These are phyloP conservation scores for Paraphoma chrysanthemicola DNA, from an alignment of 2,329 filamentous ascomycete species.

Conservation along the genomic window DNA sequence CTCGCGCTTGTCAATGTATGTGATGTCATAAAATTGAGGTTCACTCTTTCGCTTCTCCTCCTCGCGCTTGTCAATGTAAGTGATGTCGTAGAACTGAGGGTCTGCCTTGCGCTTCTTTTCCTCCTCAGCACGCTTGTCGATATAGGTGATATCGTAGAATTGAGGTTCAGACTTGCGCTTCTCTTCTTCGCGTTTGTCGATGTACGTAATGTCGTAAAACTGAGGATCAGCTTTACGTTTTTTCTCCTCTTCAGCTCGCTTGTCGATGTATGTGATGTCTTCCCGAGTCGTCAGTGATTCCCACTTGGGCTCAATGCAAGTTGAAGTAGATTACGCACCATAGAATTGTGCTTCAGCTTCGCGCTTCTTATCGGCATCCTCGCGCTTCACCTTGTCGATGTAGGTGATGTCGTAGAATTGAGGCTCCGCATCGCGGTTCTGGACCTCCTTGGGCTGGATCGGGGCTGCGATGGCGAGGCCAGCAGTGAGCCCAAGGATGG, in stretches of 20 bases:
- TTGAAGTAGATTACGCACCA: not conserved
- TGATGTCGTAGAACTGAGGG: slow-evolving; percentile 5
- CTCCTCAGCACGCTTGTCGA: slow-evolving; percentile 5
- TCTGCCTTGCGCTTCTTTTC: slow-evolving; percentile 10
- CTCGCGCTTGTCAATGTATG: slow-evolving; percentile 4
- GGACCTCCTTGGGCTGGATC: slow-evolving; percentile 7
- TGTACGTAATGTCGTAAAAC: no score
- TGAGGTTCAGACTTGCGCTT: no score
- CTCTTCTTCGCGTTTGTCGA: no score
- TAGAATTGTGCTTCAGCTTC: slow-evolving; percentile 6
- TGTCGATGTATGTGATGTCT: no score
- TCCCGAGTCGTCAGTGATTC: no score
- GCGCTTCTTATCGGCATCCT: slow-evolving; percentile 3
- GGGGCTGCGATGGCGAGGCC: slow-evolving; percentile 8
- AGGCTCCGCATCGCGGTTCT: slow-evolving; percentile 7
- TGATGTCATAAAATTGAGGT: not conserved
- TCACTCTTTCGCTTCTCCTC: no score
- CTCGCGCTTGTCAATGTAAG: no score
- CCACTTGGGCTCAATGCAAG: no score
- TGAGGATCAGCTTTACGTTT: no score
- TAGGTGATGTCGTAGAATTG: slow-evolving; percentile 8
- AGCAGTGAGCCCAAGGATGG: slow-evolving; percentile 9
- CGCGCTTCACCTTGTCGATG: slow-evolving; percentile 8
- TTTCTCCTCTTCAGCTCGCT: no score
- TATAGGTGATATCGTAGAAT: slow-evolving; percentile 9